phyloP scores from a whole-genome alignment of 1,139 yeast species.

The Wickerhamomyces sp. region DNA sequence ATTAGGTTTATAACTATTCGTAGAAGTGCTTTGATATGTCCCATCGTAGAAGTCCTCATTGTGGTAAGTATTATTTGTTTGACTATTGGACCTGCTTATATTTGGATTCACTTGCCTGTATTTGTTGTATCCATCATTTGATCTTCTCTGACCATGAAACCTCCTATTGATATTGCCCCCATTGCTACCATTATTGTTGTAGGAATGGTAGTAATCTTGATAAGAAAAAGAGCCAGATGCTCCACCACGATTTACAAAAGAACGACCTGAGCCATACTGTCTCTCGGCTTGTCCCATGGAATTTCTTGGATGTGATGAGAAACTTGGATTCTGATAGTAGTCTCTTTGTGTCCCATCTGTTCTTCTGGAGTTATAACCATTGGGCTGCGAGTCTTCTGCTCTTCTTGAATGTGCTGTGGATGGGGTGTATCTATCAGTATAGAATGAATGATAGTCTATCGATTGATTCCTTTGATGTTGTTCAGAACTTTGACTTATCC shows the following conservation, averaged over 20 bases:
- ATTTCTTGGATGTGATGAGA: background rate
- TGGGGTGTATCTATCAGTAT: background rate
- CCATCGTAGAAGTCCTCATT: conserved; percentile 1
- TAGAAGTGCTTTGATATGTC: background rate
- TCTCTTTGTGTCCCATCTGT: background rate
- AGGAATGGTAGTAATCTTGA: background rate
- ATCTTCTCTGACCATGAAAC: background rate
- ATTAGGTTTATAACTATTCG: background rate
- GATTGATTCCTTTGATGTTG: background rate
- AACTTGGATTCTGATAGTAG: background rate
- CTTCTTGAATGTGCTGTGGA: background rate
- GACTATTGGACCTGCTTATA: background rate
- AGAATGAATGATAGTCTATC: background rate
- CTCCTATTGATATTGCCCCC: no score
- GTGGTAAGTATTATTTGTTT: background rate
- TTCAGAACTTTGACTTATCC: background rate
- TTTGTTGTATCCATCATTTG: background rate
- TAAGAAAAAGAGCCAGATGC: background rate
- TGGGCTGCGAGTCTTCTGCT: background rate
- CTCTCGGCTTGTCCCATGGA: background rate
- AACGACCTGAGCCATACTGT: background rate
- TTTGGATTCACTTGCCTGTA: background rate
- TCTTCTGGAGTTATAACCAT: background rate
- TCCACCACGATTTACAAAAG: background rate
- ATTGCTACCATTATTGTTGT: background rate